These are phyloP conservation scores for Cornus controversa DNA, from an alignment of 148 eudicot genomes.

Conservation along the genomic window DNA sequence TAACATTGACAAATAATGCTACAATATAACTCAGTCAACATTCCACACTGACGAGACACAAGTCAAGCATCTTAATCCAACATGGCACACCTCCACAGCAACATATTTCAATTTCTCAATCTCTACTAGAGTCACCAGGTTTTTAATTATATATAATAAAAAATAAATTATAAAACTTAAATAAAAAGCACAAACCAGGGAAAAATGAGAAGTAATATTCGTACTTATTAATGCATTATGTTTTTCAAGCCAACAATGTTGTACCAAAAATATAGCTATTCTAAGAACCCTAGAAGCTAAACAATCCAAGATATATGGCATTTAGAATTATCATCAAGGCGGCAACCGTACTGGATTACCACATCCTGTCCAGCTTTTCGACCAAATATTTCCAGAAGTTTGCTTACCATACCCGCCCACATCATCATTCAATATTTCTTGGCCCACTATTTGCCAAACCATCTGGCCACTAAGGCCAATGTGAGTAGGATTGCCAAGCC, in stretches of 20 bases:
- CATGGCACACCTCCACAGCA: not conserved
- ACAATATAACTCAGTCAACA: not conserved
- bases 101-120: not conserved
- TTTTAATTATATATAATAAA: no score
- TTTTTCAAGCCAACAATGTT: not conserved
- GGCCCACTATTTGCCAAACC: not conserved
- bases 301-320: not conserved
- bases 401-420: not conserved
- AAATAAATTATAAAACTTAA: no score
- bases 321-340: not conserved
- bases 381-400: not conserved
- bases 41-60: not conserved
- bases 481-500: no score
- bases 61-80: not conserved
- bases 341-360: not conserved
- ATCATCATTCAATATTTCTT: no score
- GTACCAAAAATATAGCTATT: not conserved
- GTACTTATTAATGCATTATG: not conserved
- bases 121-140: not conserved
- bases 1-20: not conserved
- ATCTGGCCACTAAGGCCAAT: no score
- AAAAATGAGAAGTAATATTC: not conserved
- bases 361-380: not conserved
- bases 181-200: not conserved
- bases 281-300: no score